A percentile compares a stretch with the other conserved stretches of the same genome.
Conservation (phyloP, 2,329 filamentous ascomycete genomes). For the Botryotinia narcissicola region DNA sequence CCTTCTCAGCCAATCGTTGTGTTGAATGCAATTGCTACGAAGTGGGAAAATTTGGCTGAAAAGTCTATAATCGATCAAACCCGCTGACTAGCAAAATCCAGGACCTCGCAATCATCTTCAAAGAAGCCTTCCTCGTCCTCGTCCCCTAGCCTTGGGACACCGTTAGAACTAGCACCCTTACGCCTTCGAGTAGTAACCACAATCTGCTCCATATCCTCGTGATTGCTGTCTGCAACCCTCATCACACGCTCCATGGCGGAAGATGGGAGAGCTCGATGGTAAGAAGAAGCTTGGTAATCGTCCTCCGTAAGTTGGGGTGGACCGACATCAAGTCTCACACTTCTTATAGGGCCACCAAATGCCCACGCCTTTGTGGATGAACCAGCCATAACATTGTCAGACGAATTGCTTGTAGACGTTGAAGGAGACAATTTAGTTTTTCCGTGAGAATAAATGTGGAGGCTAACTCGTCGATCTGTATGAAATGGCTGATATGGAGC, state of each 20-base stretch:
- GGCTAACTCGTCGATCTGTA: conserved; percentile 78
- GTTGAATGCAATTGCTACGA: background rate
- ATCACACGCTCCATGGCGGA: conserved; percentile 64
- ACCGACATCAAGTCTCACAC: conserved; percentile 54
- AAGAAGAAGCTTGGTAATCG: conserved; percentile 47
- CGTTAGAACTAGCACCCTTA: conserved; percentile 50
- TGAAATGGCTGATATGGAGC: conserved; percentile 96
- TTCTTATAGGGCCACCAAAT: conserved; percentile 56
- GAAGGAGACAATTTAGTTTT: conserved; percentile 29
- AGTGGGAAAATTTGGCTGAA: background rate
- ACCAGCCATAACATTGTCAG: conserved; percentile 25
- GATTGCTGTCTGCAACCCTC: conserved; percentile 48
- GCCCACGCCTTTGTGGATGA: conserved; percentile 48
- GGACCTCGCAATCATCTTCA: conserved; percentile 87
- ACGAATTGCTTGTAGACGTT: conserved; percentile 32
- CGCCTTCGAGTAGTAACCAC: conserved; percentile 78
- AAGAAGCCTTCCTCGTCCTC: conserved; percentile 78
- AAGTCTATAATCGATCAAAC: conserved; percentile 43
- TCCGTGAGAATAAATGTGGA: conserved; percentile 59
- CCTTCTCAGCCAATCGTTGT: background rate
- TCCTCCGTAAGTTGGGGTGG: conserved; percentile 49
- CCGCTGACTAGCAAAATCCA: conserved; percentile 78
- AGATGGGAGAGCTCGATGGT: conserved; percentile 58
- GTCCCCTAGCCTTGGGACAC: conserved; percentile 39
- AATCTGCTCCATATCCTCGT: conserved; percentile 65